These are phyloP conservation scores for Pachyrhizus erosus DNA, from an alignment of 306 rosid genomes.

Conservation along the genomic window DNA sequence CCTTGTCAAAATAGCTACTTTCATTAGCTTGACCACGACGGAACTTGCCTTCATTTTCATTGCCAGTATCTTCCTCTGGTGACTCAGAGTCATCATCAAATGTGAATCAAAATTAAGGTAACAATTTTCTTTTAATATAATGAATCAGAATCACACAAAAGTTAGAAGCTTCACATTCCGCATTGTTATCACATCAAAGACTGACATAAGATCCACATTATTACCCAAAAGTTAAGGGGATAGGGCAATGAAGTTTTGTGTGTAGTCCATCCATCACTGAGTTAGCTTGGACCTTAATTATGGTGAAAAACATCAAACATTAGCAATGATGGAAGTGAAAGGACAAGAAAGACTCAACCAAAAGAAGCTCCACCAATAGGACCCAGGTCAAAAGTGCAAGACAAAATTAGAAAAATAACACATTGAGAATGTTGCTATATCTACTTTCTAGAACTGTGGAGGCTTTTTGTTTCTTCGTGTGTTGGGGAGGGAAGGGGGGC, in stretches of 20 bases:
- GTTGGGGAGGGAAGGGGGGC: background rate
- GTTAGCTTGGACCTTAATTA: background rate
- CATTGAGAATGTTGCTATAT: slow-evolving; percentile 10
- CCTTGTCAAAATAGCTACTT: slow-evolving; percentile 83
- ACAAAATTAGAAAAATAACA: slow-evolving; percentile 11
- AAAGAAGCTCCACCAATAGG: background rate
- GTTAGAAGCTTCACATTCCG: slow-evolving; percentile 10
- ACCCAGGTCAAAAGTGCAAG: background rate
- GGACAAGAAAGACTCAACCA: background rate
- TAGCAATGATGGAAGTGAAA: background rate
- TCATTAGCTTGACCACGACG: slow-evolving; percentile 59
- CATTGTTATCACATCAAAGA: background rate
- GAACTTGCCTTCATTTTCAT: slow-evolving; percentile 51
- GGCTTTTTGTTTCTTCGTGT: background rate
- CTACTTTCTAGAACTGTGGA: background rate
- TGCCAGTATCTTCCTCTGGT: slow-evolving; percentile 64
- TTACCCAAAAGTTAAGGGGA: background rate
- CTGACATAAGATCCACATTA: background rate
- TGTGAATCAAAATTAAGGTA: slow-evolving; percentile 74
- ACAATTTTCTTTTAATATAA: slow-evolving; percentile 25
- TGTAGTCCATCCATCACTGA: background rate
- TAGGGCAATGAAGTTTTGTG: background rate
- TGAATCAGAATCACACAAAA: background rate
- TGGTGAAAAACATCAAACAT: background rate
- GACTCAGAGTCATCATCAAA: slow-evolving; percentile 60